These are phyloP conservation scores for Talaromyces sp. DNA, from an alignment of 2,329 filamentous ascomycete genomes.

Conservation along the genomic window DNA sequence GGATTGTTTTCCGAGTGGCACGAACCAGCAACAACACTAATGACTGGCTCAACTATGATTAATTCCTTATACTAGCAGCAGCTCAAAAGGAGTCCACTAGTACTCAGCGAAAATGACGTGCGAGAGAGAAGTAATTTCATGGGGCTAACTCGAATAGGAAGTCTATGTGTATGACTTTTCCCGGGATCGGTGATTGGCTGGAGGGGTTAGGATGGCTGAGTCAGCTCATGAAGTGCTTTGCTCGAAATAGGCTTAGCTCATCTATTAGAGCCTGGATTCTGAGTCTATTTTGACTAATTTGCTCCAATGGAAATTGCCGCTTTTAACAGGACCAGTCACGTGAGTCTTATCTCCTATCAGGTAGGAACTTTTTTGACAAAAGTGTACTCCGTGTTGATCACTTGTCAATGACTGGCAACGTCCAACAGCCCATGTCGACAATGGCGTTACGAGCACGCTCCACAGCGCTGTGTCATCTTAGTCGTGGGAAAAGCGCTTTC, in stretches of 20 bases:
- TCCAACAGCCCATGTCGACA: conserved; percentile 12
- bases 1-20: background rate
- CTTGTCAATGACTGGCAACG: background rate
- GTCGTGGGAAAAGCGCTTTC: conserved; percentile 22
- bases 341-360: conserved; percentile 9
- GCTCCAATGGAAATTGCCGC: background rate
- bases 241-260: background rate
- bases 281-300: background rate
- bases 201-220: background rate
- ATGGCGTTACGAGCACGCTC: conserved; percentile 38
- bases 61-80: background rate
- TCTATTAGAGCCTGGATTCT: background rate
- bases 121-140: background rate
- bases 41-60: background rate
- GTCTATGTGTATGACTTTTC: background rate
- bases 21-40: background rate
- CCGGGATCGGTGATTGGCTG: background rate
- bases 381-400: background rate
- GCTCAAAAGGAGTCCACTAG: too few relatives aligned
- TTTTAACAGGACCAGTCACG: background rate
- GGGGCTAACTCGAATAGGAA: background rate
- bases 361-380: background rate
- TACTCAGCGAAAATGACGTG: conserved; percentile 9
- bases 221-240: background rate
- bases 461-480: conserved; percentile 28